Conservation (phyloP, 345 rosid genomes). For the Citrus glauca region DNA sequence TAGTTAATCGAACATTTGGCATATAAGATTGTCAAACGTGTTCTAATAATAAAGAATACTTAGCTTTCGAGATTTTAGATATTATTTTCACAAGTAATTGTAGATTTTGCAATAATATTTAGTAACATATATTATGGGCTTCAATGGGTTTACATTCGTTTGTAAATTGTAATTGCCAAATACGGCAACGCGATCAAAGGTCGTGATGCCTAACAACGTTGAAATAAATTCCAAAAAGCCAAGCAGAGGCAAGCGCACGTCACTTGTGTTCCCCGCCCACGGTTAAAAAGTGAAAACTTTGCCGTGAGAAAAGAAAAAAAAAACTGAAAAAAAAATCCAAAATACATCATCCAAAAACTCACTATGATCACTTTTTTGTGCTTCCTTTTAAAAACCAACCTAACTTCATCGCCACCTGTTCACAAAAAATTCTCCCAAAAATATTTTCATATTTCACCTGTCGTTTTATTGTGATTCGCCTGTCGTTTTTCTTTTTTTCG, state of each 20-base stretch:
- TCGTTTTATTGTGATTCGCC: not conserved
- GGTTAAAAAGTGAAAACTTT: not conserved
- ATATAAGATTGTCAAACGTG: no score
- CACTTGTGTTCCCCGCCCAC: not conserved
- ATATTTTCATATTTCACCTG: not conserved
- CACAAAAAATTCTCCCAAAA: not conserved
- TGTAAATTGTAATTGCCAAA: not conserved
- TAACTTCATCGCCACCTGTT: constrained; percentile 5
- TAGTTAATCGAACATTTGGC: no score
- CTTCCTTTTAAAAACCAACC: not conserved
- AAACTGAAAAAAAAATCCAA: not conserved
- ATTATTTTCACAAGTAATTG: not conserved
- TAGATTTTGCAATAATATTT: not conserved
- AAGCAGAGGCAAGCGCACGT: not conserved
- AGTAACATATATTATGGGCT: not conserved
- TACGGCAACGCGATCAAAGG: not conserved
- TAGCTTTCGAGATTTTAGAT: not conserved
- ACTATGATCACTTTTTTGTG: not conserved
- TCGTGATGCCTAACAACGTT: not conserved
- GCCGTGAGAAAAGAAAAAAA: not conserved
- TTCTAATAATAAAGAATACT: no score
- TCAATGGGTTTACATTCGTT: not conserved
- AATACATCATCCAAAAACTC: not conserved
- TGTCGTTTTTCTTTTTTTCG: not conserved
- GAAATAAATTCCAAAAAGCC: not conserved